Percentiles rank a stretch among this genome's conserved stretches.
Evolutionary conservation across 2,329 filamentous ascomycete species (phyloP).

Genomic region (Claviceps citrina): DNA sequence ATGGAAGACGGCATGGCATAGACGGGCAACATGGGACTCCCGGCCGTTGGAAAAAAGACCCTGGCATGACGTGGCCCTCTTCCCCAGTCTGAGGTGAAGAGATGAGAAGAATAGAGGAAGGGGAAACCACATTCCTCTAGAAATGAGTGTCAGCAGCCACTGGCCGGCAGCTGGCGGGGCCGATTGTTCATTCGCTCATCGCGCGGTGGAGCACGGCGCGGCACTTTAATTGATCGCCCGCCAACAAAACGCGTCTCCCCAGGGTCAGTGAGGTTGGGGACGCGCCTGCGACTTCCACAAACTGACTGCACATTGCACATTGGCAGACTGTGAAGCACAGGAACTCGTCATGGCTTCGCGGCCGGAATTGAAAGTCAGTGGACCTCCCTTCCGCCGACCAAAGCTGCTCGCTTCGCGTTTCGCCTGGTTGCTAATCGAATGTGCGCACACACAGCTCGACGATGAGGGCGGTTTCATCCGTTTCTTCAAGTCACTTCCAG

Average conservation of each 20-base stretch:
- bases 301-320: too few relatives aligned
- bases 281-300: too few relatives aligned
- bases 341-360: constrained; percentile 48
- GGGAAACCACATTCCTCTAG: too few relatives aligned
- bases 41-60: too few relatives aligned
- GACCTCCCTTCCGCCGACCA: too few relatives aligned
- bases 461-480: constrained; percentile 95
- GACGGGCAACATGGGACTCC: too few relatives aligned
- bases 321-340: not conserved
- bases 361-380: constrained; percentile 51
- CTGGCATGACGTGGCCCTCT: too few relatives aligned
- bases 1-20: not conserved
- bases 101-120: too few relatives aligned
- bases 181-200: not conserved
- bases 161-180: too few relatives aligned
- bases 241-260: constrained; percentile 11
- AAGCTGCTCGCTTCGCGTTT: not conserved
- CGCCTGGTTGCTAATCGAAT: not conserved
- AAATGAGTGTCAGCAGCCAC: too few relatives aligned
- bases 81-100: too few relatives aligned
- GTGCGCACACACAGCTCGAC: constrained; percentile 49
- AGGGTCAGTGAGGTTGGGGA: not conserved
- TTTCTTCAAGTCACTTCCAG: constrained; percentile 77
- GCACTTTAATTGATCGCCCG: constrained; percentile 9
- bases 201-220: constrained; percentile 5